A percentile compares a stretch with the other conserved stretches of the same genome.
phyloP scores from a whole-genome alignment of 202 grass and related monocot genomes.

The Alloteropsis angusta region DNA sequence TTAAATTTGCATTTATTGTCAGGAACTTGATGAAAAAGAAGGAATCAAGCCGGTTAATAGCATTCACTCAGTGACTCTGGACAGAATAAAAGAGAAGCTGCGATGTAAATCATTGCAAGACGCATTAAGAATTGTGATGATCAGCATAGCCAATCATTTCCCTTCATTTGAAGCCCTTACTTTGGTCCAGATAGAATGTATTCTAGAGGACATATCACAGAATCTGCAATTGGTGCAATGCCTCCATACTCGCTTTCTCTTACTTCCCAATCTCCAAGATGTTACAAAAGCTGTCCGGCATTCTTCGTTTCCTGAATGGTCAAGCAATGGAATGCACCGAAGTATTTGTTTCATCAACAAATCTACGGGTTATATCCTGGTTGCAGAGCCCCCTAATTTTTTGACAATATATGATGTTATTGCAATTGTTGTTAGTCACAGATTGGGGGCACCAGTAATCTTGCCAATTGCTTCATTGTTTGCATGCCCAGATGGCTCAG shows the following conservation, averaged over 20 bases:
- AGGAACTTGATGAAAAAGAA: constrained; percentile 76
- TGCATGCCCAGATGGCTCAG: constrained; percentile 72
- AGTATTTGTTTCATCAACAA: constrained; percentile 65
- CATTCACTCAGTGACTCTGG: constrained; percentile 60
- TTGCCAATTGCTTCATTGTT: constrained; percentile 75
- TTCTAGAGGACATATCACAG: constrained; percentile 63
- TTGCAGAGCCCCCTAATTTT: constrained; percentile 84
- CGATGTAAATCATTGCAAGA: constrained; percentile 59
- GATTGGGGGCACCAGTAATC: constrained; percentile 55
- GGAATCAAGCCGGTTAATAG: constrained; percentile 49
- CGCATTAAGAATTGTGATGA: constrained; percentile 53
- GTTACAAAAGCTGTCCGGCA: constrained; percentile 45
- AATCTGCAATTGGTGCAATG: constrained; percentile 62
- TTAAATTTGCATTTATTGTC: constrained; percentile 25
- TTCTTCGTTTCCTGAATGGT: constrained; percentile 63
- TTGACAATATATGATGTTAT: constrained; percentile 80
- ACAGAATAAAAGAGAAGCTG: constrained; percentile 64
- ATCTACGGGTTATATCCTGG: constrained; percentile 54
- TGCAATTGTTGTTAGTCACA: constrained; percentile 58
- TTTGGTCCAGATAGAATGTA: constrained; percentile 43
- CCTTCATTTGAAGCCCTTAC: constrained; percentile 67
- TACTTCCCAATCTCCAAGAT: constrained; percentile 63
- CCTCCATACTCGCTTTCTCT: constrained; percentile 72
- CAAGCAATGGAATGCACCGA: constrained; percentile 57
- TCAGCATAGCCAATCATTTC: constrained; percentile 61